phyloP scores from a whole-genome alignment of 768 basidiomycete species.

The Rhodotorula paludigena region DNA sequence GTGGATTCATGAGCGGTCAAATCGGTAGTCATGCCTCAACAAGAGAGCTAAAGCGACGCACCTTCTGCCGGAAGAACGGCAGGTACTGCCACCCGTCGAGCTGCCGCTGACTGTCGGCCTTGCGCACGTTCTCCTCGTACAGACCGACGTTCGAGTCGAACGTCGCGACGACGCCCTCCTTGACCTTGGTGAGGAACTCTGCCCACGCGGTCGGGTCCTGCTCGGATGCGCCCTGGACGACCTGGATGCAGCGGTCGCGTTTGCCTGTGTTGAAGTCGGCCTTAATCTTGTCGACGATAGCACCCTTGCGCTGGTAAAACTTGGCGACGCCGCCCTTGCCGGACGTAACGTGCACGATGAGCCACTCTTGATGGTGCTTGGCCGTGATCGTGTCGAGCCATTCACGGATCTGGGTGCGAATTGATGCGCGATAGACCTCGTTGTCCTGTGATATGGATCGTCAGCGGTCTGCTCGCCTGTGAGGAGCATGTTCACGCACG shows the following conservation, averaged over 20 bases:
- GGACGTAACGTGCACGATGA: constrained; percentile 78
- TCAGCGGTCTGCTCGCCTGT: constrained; percentile 24
- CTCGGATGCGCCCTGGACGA: constrained; percentile 51
- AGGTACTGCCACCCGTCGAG: constrained; percentile 99
- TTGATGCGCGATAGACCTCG: constrained; percentile 70
- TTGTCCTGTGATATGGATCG: constrained; percentile 52
- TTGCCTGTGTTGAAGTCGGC: constrained; percentile 88
- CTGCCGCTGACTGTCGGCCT: constrained; percentile 79
- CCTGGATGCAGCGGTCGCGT: constrained; percentile 72
- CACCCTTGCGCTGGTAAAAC: constrained; percentile 72
- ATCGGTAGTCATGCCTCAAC: background rate
- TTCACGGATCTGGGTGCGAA: constrained; percentile 83
- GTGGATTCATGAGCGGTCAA: constrained; percentile 5
- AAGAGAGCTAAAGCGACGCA: constrained; percentile 42
- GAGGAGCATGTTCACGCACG: constrained; percentile 52
- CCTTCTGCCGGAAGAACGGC: constrained; percentile 93
- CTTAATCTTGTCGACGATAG: constrained; percentile 80
- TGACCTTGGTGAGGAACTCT: constrained; percentile 79
- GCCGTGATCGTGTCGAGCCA: constrained; percentile 66
- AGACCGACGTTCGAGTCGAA: constrained; percentile 73
- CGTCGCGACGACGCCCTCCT: constrained; percentile 77
- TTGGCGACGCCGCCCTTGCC: constrained; percentile 47
- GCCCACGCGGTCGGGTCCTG: constrained; percentile 72
- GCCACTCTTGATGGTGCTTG: constrained; percentile 84
- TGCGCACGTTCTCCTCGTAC: constrained; percentile 82